Evolutionary conservation across 2,329 filamentous ascomycete genomes (phyloP), one percentile per base, ranked within the genome.

Genomic region (Blastomyces silverae): DNA sequence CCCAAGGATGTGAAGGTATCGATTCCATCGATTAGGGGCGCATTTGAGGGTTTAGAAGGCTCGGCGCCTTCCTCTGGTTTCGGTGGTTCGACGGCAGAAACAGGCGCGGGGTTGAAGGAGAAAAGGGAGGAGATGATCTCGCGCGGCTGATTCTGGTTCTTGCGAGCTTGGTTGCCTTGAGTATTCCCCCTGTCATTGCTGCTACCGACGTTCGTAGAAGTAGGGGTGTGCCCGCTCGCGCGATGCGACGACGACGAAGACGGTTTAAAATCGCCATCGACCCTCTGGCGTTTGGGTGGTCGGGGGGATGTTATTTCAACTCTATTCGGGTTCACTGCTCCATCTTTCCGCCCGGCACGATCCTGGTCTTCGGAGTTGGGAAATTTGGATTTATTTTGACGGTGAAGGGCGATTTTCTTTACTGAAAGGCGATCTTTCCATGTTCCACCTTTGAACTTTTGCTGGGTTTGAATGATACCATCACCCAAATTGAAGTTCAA

Each of bases 91-190:
- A 74, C 70, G 17, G 70, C 70, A 3, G 69, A 56, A 55, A 76
- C 73, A 3, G 91, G 84, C 4, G 83, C 79, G 0, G 93, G 93
- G 68, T 97, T 99, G 77, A 87, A 93, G 1, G 91, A 90, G 79
- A 97, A 99, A 2, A 99, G 83, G 15, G 92, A 92, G 6, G 94
- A 97, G 31, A 96, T 89, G 65, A 97, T 84, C 70, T 90, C 86
- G 63, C 81, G 80, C 34, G 80, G 79, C 65, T 80, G 79, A 62
- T 71, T 68, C 44, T 62, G 48, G 66, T 56, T 13, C 64, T 64
- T 56, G 64, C 59, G 39, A 64, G 66, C 64, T 64, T 50, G 55
- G 22, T 61, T 37, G 20, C 20, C 4, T 56, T 53, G 17, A 8
- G 44, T 50, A 25, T 64, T 50, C 25, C 65, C 68, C 59, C 65